phyloP scores from a whole-genome alignment of 1,284 basidiomycete genomes.

The Erythrobasidium hasegawianum region DNA sequence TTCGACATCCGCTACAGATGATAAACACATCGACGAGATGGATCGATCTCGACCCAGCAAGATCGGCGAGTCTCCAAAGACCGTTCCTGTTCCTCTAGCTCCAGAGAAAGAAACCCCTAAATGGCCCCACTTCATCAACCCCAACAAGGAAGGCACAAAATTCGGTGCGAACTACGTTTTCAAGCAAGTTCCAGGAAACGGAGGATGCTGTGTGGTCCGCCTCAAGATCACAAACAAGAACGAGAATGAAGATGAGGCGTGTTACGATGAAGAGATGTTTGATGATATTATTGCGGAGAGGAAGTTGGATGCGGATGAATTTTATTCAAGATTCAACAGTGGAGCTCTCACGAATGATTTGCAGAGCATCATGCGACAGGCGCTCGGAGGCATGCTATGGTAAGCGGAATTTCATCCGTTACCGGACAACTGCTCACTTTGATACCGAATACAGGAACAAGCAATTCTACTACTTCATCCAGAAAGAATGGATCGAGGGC shows the following conservation, averaged over 20 bases:
- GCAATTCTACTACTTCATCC: conserved; percentile 93
- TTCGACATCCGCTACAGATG: conserved; percentile 31
- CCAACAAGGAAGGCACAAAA: conserved; percentile 83
- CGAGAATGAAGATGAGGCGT: conserved; percentile 67
- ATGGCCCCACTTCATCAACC: conserved; percentile 68
- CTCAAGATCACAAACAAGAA: conserved; percentile 82
- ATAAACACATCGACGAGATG: conserved; percentile 14
- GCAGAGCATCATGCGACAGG: conserved; percentile 93
- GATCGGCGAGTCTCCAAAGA: conserved; percentile 39
- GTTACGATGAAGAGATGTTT: conserved; percentile 85
- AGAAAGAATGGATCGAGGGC: conserved; percentile 91
- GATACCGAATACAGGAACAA: conserved; percentile 61
- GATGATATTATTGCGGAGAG: conserved; percentile 85
- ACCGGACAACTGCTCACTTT: no score
- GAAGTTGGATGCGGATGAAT: conserved; percentile 89
- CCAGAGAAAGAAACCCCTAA: conserved; percentile 34
- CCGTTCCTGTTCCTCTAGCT: conserved; percentile 18
- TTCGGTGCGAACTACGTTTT: conserved; percentile 88
- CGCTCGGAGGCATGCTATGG: conserved; percentile 96
- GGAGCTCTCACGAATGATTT: conserved; percentile 86
- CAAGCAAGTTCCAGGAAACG: conserved; percentile 76
- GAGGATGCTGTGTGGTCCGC: conserved; percentile 92
- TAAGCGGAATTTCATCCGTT: no score
- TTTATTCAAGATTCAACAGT: conserved; percentile 75
- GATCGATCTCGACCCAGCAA: conserved; percentile 37